Evolutionary conservation across 768 basidiomycete genomes (phyloP).

Genomic region (Ramaria rubella): DNA sequence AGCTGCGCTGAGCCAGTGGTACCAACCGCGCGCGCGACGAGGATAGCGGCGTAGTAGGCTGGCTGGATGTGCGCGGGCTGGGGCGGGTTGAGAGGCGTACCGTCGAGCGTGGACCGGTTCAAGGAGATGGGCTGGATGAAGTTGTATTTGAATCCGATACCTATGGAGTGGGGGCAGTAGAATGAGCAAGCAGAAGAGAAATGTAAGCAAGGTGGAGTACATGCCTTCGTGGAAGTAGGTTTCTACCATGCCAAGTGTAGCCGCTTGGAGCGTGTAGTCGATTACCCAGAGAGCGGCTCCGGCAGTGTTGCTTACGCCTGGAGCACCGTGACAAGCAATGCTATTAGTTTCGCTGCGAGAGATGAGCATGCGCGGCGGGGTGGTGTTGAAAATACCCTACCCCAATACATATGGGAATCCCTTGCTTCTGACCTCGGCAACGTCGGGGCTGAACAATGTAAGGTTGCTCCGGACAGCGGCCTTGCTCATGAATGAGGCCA

Average conservation of each 20-base stretch:
- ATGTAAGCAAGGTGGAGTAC: constrained; percentile 68
- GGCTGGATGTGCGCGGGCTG: constrained; percentile 57
- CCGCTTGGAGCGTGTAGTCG: constrained; percentile 57
- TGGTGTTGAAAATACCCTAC: not conserved
- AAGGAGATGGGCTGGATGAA: constrained; percentile 58
- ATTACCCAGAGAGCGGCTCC: constrained; percentile 64
- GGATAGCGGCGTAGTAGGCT: constrained; percentile 57
- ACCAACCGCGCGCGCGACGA: constrained; percentile 54
- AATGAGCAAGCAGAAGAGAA: constrained; percentile 40
- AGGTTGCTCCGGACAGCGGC: constrained; percentile 51
- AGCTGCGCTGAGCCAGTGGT: constrained; percentile 33
- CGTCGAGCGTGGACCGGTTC: constrained; percentile 52
- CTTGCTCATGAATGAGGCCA: constrained; percentile 66
- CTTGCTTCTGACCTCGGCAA: constrained; percentile 38
- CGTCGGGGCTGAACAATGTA: constrained; percentile 44
- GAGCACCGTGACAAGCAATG: constrained; percentile 32
- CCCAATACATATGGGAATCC: constrained; percentile 53
- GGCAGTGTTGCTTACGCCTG: constrained; percentile 61
- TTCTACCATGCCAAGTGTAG: constrained; percentile 46
- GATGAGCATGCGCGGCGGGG: not conserved
- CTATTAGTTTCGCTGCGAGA: constrained; percentile 47
- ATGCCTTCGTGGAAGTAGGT: constrained; percentile 64
- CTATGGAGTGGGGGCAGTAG: constrained; percentile 1
- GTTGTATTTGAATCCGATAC: constrained; percentile 67
- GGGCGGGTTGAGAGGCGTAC: constrained; percentile 41